A percentile compares a stretch with the other conserved stretches of the same genome.
These are phyloP conservation scores for Ophiosphaerella narmari DNA, from an alignment of 2,329 filamentous ascomycete genomes.

Conservation along the genomic window DNA sequence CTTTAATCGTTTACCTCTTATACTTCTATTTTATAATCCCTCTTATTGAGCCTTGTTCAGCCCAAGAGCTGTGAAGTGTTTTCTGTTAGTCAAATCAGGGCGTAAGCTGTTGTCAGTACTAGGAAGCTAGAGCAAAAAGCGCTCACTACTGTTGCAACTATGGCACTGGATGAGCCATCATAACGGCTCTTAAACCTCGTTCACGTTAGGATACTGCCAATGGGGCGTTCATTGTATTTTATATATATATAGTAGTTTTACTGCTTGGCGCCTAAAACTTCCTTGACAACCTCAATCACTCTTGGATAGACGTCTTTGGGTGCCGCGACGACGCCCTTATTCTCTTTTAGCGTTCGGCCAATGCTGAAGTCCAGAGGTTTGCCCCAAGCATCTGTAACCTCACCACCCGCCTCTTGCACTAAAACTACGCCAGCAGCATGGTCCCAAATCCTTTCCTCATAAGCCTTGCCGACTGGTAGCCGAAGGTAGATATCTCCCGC, in stretches of 20 bases:
- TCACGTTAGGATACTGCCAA: no score
- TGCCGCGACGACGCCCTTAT: conserved; percentile 93
- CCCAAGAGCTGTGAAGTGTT: no score
- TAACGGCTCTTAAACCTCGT: no score
- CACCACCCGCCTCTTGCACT: conserved; percentile 88
- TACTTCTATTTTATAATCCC: no score
- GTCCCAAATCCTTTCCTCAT: conserved; percentile 99
- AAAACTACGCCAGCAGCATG: conserved; percentile 95
- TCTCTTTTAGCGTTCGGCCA: conserved; percentile 82
- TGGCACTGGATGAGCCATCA: no score
- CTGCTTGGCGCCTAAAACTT: conserved; percentile 63
- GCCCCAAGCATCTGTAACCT: conserved; percentile 87
- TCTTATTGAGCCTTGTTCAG: no score
- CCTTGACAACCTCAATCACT: conserved; percentile 81
- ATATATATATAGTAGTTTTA: neutral
- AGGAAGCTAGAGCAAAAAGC: no score
- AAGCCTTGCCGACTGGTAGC: conserved; percentile 80
- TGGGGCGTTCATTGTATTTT: no score
- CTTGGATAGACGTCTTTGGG: conserved; percentile 74
- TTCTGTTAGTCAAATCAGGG: no score
- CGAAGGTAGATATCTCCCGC: conserved; percentile 94
- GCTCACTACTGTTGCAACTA: no score
- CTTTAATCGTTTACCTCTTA: no score
- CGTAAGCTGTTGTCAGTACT: no score
- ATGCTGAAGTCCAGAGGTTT: conserved; percentile 83